Base-by-base conservation (phyloP, 352 stramenopile genomes). In the Phytophthora lateralis region DNA sequence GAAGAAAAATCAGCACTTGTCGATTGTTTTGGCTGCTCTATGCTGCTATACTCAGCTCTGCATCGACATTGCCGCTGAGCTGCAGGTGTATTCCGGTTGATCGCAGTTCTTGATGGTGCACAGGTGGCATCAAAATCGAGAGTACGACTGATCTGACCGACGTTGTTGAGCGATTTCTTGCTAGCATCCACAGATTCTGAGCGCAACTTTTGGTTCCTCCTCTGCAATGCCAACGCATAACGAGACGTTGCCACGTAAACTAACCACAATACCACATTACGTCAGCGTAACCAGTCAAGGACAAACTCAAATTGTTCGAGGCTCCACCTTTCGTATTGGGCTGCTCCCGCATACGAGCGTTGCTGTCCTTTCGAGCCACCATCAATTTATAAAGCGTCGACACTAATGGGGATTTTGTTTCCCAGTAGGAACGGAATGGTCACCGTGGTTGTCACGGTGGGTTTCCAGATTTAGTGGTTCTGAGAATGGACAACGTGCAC, bases 221-320 rank as follows among this genome's bases (percentile, higher is more conserved):
- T 63, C 47, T 86, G 69, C 37, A 91, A 48, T 15, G 75, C 63
- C 61, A 88, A 73, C 29, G 73, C 76, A 45, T 89, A 91, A 2
- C 74, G 69, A 17, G 82, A 91, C 9, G 76, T 66, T 8, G 89
- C 71, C 17, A 91, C 78, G 54, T 83, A 80, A 26, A 86, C 78
- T 88, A 45, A 2, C 4, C n/a, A 39, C 21, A n/a, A 44, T 26
- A 8, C 0, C 29, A 34, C 34, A n/a, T 42, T 7, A 42, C 4
- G 30, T 41, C 34, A 21, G 7, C 29, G 0, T 5, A 45, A 24
- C 21, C 21, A 24, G 21, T 24, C 21, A 14, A 21, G 17, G 10
- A 35, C 12, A 12, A 9, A 35, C 2, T 12, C 30, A 35, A 35
- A 0, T 35, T 35, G 30, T 24, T 24, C 11, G 34, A 39, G 34